Base-by-base conservation (phyloP, 2,329 filamentous ascomycete species). In the Neoarthrinium moseri region DNA sequence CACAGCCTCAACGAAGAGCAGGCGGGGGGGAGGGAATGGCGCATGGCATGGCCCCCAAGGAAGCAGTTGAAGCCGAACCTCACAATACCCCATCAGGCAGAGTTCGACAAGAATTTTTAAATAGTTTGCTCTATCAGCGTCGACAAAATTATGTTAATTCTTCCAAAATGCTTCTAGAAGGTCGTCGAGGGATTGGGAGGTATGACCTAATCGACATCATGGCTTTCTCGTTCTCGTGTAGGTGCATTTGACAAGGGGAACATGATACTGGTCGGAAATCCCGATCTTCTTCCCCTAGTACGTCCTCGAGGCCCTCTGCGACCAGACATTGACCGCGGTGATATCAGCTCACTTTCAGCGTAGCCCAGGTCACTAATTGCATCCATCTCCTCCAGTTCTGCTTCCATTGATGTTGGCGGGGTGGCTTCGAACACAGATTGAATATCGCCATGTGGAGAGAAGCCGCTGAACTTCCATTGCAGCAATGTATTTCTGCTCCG, bases 341-440 rank as follows among this genome's bases (percentile, higher is more conserved):
- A 47, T 2, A 47, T 17, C 2, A 47, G 39, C 26, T 43, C 45
- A 27, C 45, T 47, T 39, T 47, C 45, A 21, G 45, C 45, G 6
- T 47, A 47, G 10, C 45, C 45, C 15, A 67, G 59, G 21, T 65
- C 64, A 22, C 60, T 60, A 24, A 66, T 43, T 1, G 62, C 61
- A 38, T 66, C 64, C 8, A 66, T 51, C 40, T 63, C 56, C 23
- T 62, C 65, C n/a, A 67, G 63, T 26, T 60, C 60, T 43, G 63
- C 59, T 6, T 61, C 49, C 11, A 68, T 51, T 2, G 59, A 56
- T 38, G 71, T 67, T 12, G 81, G 78, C n/a, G 80, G 78, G 33
- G 80, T 72, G 8, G 73, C 69, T 38, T 83, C 78, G 51, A 84
- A 84, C 2, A 83, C 80, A 2, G 77, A 74, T 47, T 80, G 75